Percentiles rank a stretch among this genome's conserved stretches.
Conservation (phyloP, 768 basidiomycete genomes). For the Lentinula edodes region DNA sequence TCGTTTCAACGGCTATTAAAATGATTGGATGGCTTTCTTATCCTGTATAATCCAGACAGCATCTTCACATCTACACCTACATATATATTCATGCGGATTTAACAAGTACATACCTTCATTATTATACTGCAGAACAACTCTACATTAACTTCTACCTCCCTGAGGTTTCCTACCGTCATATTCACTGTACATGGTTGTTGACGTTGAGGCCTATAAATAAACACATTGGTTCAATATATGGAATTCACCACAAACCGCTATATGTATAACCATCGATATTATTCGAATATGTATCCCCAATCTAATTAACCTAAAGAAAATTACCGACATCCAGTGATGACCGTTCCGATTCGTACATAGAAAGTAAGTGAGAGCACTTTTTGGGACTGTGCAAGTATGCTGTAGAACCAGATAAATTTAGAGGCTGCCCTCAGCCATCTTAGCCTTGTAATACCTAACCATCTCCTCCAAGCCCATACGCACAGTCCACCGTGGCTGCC, state of each 20-base stretch:
- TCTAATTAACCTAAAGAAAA: not conserved
- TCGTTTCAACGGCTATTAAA: slow-evolving; percentile 21
- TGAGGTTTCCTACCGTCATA: not conserved
- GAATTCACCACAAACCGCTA: no score
- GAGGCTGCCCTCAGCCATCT: slow-evolving; percentile 79
- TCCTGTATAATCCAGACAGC: not conserved
- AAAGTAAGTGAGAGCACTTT: no score
- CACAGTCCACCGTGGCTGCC: slow-evolving; percentile 94
- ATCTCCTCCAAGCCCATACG: slow-evolving; percentile 94
- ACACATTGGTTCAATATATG: no score
- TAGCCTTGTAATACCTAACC: slow-evolving; percentile 89
- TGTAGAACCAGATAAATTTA: slow-evolving; percentile 21
- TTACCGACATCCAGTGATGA: not conserved
- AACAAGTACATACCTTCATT: not conserved
- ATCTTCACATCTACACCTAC: not conserved
- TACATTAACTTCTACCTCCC: not conserved
- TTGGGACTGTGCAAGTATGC: no score
- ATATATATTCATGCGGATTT: not conserved
- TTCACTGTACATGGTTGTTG: not conserved
- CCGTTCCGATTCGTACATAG: no score
- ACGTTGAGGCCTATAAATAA: not conserved
- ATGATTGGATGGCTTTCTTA: not conserved
- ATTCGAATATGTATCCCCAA: not conserved
- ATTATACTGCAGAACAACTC: not conserved
- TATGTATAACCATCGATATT: no score